Conservation (phyloP, 176 grass and related monocot genomes). For the Hordeum vulgare region MorexV3_pseudomolecules_assembly NC_058522.1:85912697-85913196, state of each 20-base stretch:
- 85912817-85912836: too few species aligned
- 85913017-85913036: neutral
- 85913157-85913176: neutral
- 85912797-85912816: too few species aligned
- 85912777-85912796: neutral
- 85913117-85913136: neutral
- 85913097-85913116: neutral
- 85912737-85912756: neutral
- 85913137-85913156: neutral
- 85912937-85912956: too few species aligned
- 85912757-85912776: neutral
- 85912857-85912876: neutral
- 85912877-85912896: neutral
- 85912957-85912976: too few species aligned
- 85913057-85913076: neutral
- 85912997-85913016: neutral
- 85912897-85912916: neutral
- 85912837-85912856: neutral
- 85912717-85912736: neutral
- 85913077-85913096: neutral
- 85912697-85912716: conserved; percentile 37
- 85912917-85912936: neutral
- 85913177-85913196: neutral
- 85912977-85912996: too few species aligned
- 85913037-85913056: neutral